Evolutionary conservation across 2,329 filamentous ascomycete species (phyloP).

Genomic region (Nannizzia gypsea): DNA sequence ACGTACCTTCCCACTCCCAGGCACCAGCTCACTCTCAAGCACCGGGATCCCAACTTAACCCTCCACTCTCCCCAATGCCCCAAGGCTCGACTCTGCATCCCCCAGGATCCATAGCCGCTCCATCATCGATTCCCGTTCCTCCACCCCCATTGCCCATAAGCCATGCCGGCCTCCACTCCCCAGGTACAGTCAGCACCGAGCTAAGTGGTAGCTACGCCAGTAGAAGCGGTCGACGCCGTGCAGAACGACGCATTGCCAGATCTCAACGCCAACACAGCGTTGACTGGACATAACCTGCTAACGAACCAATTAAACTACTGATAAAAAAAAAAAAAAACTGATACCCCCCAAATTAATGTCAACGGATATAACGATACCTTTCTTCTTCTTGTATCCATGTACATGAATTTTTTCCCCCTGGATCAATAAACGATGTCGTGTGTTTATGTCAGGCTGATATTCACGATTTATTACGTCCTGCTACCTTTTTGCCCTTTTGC

Average conservation of each 20-base stretch:
- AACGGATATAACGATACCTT: not conserved
- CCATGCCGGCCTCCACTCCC: conserved; percentile 28
- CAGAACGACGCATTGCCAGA: conserved; percentile 40
- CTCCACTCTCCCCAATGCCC: not conserved
- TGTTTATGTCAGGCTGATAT: not conserved
- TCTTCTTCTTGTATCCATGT: not conserved
- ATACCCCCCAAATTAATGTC: not conserved
- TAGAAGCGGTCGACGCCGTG: conserved; percentile 42
- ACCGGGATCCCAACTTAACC: not conserved
- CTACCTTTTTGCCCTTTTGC: not conserved
- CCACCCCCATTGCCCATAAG: conserved; percentile 23
- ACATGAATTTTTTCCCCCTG: not conserved
- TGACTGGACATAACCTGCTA: conserved; percentile 28
- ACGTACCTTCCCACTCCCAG: not conserved
- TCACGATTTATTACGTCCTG: not conserved
- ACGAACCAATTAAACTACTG: no score
- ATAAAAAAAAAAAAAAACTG: not conserved
- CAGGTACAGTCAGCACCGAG: conserved; percentile 38
- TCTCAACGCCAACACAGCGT: conserved; percentile 36
- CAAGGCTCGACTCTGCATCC: not conserved
- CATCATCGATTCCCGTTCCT: conserved; percentile 6
- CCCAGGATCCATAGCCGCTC: not conserved
- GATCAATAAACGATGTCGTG: not conserved
- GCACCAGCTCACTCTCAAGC: not conserved
- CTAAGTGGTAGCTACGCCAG: conserved; percentile 41